Evolutionary conservation across 148 eudicot genomes (phyloP).

Genomic region (Hydrangea macrophylla): DNA sequence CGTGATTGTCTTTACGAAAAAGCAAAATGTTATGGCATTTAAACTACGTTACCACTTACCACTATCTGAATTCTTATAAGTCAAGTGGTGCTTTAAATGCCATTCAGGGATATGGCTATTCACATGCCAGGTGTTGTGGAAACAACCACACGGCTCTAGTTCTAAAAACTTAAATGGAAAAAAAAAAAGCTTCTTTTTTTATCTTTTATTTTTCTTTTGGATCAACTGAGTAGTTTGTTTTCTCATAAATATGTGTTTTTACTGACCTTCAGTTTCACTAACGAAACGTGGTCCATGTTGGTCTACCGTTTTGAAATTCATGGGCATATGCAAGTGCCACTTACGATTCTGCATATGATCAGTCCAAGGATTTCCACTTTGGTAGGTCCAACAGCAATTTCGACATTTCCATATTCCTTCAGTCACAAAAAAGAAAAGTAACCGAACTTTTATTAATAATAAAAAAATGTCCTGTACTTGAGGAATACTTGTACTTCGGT

Average conservation of each 20-base stretch:
- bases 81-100: too few species aligned
- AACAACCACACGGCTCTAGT: neutral
- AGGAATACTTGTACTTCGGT: neutral
- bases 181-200: too few species aligned
- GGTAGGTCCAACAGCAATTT: slow-evolving; percentile 47
- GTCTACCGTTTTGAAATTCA: slow-evolving; percentile 25
- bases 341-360: slow-evolving; percentile 24
- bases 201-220: neutral
- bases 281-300: slow-evolving; percentile 23
- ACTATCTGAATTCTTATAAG: too few species aligned
- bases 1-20: neutral
- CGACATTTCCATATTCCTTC: slow-evolving; percentile 55
- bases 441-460: slow-evolving; percentile 2
- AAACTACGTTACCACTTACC: neutral
- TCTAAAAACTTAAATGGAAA: too few species aligned
- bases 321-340: slow-evolving; percentile 32
- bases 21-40: neutral
- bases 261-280: slow-evolving; percentile 39
- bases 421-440: slow-evolving; percentile 8
- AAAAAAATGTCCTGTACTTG: neutral
- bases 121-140: neutral
- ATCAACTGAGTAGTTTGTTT: neutral
- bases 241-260: slow-evolving; percentile 2
- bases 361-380: slow-evolving; percentile 28
- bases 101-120: too few species aligned